Conservation (phyloP, 495 filamentous ascomycete genomes). For the Podospora appendiculata region DNA sequence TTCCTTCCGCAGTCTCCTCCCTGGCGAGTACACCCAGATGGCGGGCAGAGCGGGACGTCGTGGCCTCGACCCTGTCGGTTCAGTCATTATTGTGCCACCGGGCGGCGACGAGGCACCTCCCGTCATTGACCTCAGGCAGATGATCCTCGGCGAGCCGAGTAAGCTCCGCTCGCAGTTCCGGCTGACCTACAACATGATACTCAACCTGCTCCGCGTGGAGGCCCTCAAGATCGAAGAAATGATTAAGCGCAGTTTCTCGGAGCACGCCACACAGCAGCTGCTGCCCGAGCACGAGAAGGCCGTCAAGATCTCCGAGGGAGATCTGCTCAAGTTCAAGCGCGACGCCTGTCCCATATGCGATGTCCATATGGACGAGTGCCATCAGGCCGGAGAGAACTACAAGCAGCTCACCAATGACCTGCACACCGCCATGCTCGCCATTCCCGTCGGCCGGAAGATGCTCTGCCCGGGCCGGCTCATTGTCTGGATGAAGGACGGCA, state of each 20-base stretch:
- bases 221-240: constrained; percentile 98
- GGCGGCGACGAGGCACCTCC: constrained; percentile 78
- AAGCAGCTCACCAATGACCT: constrained; percentile 65
- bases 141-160: constrained; percentile 94
- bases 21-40: constrained; percentile 98
- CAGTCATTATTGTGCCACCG: constrained; percentile 83
- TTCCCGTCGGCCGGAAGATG: constrained; percentile 72
- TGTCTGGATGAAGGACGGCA: constrained; percentile 61
- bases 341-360: constrained; percentile 81
- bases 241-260: constrained; percentile 98
- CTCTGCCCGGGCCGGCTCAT: constrained; percentile 67
- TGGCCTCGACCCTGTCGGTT: constrained; percentile 86
- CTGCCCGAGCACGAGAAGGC: constrained; percentile 91
- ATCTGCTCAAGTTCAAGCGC: constrained; percentile 80
- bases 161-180: constrained; percentile 95
- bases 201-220: constrained; percentile 91
- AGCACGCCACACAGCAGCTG: constrained; percentile 95
- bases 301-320: constrained; percentile 86
- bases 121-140: constrained; percentile 69
- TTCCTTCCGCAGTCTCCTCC: constrained; percentile 79
- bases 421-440: constrained; percentile 58
- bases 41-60: constrained; percentile 88
- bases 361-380: constrained; percentile 65
- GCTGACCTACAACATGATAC: constrained; percentile 98
- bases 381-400: constrained; percentile 72